phyloP scores from a whole-genome alignment of 345 rosid species.

The Salix arbutifolia region DNA sequence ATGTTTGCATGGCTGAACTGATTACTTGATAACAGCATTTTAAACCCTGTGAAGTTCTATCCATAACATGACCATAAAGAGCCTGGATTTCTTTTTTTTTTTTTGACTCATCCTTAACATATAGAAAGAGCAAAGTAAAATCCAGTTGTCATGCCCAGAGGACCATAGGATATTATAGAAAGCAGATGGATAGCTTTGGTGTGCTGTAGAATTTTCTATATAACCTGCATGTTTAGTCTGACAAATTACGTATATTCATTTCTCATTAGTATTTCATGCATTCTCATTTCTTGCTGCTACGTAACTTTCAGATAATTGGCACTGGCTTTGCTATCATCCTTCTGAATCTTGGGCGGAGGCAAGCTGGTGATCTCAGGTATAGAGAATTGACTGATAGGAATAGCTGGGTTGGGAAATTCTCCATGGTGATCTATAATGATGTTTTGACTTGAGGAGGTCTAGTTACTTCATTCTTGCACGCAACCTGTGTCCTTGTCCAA shows the following conservation, averaged over 20 bases:
- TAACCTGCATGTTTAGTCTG: neutral
- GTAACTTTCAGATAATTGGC: slow-evolving; percentile 57
- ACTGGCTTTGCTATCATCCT: slow-evolving; percentile 76
- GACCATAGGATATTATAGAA: neutral
- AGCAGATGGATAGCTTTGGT: neutral
- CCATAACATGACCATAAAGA: too few species aligned
- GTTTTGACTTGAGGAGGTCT: neutral
- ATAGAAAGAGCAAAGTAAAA: neutral
- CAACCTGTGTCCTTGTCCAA: too few species aligned
- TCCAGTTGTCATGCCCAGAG: neutral
- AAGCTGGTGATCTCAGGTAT: slow-evolving; percentile 87
- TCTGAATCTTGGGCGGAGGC: slow-evolving; percentile 73
- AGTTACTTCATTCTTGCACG: too few species aligned
- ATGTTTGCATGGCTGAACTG: too few species aligned
- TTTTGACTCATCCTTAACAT: neutral
- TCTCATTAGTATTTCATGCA: neutral
- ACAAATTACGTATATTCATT: neutral
- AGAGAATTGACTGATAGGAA: neutral
- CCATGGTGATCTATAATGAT: neutral
- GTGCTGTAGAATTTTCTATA: neutral
- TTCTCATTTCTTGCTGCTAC: slow-evolving; percentile 9
- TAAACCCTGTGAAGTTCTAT: too few species aligned
- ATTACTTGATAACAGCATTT: too few species aligned
- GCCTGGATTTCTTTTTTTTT: neutral
- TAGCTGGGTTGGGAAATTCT: neutral